Conservation (phyloP, 2,329 filamentous ascomycete species). For the Dactylella cylindrospora region DNA sequence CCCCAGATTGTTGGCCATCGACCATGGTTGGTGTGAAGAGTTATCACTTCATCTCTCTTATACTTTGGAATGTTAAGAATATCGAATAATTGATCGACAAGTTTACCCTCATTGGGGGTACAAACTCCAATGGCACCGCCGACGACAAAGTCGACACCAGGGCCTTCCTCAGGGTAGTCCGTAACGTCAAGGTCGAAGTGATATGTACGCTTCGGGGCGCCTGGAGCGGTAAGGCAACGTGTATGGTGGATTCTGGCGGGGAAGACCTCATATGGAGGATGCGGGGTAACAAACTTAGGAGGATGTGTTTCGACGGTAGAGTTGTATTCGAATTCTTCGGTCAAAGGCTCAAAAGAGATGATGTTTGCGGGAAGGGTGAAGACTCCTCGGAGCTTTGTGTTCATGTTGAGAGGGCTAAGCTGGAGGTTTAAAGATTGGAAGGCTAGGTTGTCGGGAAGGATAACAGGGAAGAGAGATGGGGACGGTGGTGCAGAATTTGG, state of each 20-base stretch:
- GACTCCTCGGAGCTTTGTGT: constrained; percentile 70
- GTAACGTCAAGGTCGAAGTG: constrained; percentile 97
- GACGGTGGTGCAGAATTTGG: constrained; percentile 25
- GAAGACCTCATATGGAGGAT: constrained; percentile 89
- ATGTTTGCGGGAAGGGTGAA: constrained; percentile 73
- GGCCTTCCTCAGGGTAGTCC: constrained; percentile 80
- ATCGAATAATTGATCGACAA: constrained; percentile 83
- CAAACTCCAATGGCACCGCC: constrained; percentile 93
- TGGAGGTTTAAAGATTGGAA: constrained; percentile 77
- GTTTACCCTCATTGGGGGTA: constrained; percentile 74
- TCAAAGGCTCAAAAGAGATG: constrained; percentile 66
- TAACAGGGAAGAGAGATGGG: constrained; percentile 15
- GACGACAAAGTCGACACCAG: constrained; percentile 87
- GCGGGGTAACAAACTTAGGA: constrained; percentile 86
- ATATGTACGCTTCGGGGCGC: constrained; percentile 94
- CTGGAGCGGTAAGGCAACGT: constrained; percentile 80
- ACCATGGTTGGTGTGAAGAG: constrained; percentile 74
- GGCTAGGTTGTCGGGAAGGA: constrained; percentile 75
- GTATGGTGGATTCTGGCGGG: constrained; percentile 82
- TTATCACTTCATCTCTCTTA: constrained; percentile 78
- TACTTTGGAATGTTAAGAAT: constrained; percentile 76
- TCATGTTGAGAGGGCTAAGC: constrained; percentile 70
- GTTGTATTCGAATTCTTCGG: constrained; percentile 52
- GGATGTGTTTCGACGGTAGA: constrained; percentile 63
- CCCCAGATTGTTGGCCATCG: constrained; percentile 99